These are phyloP conservation scores for Yamadazyma phyllophila DNA, from an alignment of 805 yeast genomes.

Conservation along the genomic window DNA sequence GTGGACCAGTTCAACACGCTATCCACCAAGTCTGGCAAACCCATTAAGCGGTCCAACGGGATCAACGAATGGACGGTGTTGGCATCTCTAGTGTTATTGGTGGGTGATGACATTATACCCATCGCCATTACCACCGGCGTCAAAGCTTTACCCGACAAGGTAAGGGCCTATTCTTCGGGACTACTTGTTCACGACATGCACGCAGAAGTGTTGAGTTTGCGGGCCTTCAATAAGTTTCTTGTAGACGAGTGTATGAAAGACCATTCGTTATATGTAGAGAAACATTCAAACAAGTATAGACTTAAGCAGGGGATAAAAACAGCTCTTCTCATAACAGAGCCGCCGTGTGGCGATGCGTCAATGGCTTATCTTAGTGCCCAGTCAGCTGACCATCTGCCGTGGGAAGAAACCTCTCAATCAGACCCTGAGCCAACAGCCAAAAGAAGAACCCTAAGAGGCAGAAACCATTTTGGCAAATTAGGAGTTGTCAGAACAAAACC, in stretches of 20 bases:
- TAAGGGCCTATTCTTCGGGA: constrained; percentile 50
- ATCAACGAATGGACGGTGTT: constrained; percentile 79
- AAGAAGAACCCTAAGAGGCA: constrained; percentile 47
- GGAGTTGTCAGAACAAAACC: constrained; percentile 90
- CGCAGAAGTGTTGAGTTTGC: constrained; percentile 76
- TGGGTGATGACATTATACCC: constrained; percentile 23
- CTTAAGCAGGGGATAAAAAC: constrained; percentile 42
- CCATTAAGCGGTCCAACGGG: constrained; percentile 60
- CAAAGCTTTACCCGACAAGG: constrained; percentile 64
- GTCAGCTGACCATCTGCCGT: constrained; percentile 17
- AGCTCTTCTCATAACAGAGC: constrained; percentile 65
- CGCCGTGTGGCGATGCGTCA: constrained; percentile 92
- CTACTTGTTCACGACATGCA: constrained; percentile 79
- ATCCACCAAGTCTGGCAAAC: constrained; percentile 50
- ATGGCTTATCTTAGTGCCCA: constrained; percentile 38
- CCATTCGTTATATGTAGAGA: constrained; percentile 16
- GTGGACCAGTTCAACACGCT: constrained; percentile 28
- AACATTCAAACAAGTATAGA: constrained; percentile 18
- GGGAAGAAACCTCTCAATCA: constrained; percentile 13
- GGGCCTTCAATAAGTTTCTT: constrained; percentile 66
- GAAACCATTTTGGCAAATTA: constrained; percentile 50
- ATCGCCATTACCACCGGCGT: constrained; percentile 76
- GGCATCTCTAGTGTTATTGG: constrained; percentile 62
- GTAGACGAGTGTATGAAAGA: constrained; percentile 43
- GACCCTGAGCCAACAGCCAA: constrained; percentile 2